Evolutionary conservation across 75 land plant species (phyloP).

Genomic region (Cryptomeria japonica): DNA sequence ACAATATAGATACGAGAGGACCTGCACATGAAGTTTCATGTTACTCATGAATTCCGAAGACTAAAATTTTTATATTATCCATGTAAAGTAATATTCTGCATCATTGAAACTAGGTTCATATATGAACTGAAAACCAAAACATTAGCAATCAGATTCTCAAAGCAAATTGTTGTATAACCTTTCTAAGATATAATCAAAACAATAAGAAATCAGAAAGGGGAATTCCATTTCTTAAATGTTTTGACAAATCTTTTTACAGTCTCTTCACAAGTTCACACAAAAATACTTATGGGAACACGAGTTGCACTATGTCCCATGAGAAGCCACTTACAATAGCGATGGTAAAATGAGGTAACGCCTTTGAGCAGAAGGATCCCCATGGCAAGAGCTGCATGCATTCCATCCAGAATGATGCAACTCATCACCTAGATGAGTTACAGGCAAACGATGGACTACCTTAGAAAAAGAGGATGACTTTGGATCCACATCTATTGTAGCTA

Average conservation of each 20-base stretch:
- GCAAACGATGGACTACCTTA: slow-evolving; percentile 82
- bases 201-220: not conserved
- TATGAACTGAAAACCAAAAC: not conserved
- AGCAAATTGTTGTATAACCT: not conserved
- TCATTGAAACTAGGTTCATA: not conserved
- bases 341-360: slow-evolving; percentile 87
- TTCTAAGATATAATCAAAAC: not conserved
- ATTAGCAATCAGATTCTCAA: not conserved
- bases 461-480: slow-evolving; percentile 85
- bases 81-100: not conserved
- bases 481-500: slow-evolving; percentile 92
- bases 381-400: slow-evolving; percentile 99
- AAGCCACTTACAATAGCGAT: slow-evolving; percentile 66
- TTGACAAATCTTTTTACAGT: not conserved
- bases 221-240: not conserved
- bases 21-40: slow-evolving; percentile 15
- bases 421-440: slow-evolving; percentile 72
- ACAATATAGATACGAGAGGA: slow-evolving; percentile 41
- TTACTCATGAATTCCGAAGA: not conserved
- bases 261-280: not conserved
- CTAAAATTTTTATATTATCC: not conserved
- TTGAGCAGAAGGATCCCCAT: slow-evolving; percentile 65
- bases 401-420: slow-evolving; percentile 97
- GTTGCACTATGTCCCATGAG: no score
- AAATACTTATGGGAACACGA: not conserved